Percentiles rank a stretch among this genome's conserved stretches.
Conservation (phyloP, 2,329 filamentous ascomycete species). For the Myriosclerotinia scirpicola region DNA sequence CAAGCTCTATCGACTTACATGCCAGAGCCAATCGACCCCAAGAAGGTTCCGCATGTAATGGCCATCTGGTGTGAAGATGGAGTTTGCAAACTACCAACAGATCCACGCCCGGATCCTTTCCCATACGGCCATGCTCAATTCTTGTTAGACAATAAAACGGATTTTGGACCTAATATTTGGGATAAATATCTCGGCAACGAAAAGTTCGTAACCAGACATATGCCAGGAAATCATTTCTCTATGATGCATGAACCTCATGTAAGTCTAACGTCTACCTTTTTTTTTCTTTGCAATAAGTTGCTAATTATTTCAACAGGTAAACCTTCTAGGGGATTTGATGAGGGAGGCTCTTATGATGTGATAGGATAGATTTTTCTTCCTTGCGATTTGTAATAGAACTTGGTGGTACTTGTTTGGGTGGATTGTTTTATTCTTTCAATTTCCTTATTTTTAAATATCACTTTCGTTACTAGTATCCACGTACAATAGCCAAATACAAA, state of each 20-base stretch:
- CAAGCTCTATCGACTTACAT: slow-evolving; percentile 22
- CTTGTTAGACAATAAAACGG: slow-evolving; percentile 23
- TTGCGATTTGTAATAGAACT: slow-evolving; percentile 7
- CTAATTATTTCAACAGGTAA: slow-evolving; percentile 16
- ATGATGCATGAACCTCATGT: slow-evolving; percentile 40
- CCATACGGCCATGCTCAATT: slow-evolving; percentile 22
- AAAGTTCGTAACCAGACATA: slow-evolving; percentile 48
- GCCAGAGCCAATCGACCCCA: slow-evolving; percentile 15
- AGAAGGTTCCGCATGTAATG: slow-evolving; percentile 18
- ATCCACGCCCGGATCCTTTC: slow-evolving; percentile 21
- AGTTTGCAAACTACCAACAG: slow-evolving; percentile 46
- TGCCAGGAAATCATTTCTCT: slow-evolving; percentile 33
- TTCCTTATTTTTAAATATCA: background rate
- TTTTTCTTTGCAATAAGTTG: too few relatives aligned
- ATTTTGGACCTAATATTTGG: slow-evolving; percentile 22
- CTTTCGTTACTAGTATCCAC: background rate
- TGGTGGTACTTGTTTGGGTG: slow-evolving; percentile 5
- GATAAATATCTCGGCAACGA: slow-evolving; percentile 22
- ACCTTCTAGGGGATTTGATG: slow-evolving; percentile 20
- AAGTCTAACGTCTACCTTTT: slow-evolving; percentile 33
- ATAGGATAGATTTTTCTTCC: background rate
- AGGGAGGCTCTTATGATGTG: slow-evolving; percentile 21
- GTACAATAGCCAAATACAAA: background rate
- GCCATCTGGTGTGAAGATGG: slow-evolving; percentile 25
- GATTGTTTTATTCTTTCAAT: background rate